phyloP scores from a whole-genome alignment of 257 asterid genomes.

The Galeopsis tetrahit region DNA sequence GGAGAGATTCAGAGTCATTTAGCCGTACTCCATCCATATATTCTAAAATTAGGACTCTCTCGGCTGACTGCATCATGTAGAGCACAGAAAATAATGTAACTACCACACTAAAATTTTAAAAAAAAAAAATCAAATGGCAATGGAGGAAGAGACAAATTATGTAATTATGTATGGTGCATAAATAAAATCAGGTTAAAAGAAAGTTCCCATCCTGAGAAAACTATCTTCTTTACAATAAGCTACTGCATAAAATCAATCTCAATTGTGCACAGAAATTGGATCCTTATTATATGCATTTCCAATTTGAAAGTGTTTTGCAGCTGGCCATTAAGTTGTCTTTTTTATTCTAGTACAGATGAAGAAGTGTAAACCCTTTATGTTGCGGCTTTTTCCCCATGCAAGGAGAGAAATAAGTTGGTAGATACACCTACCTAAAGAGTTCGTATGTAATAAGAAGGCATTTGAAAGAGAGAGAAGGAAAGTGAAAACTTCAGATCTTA shows the following conservation, averaged over 20 bases:
- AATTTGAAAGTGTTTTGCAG: slow-evolving; percentile 7
- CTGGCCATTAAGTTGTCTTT: slow-evolving; percentile 21
- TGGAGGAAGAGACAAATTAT: slow-evolving; percentile 19
- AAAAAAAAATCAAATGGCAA: slow-evolving; percentile 24
- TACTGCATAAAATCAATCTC: background rate
- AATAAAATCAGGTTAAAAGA: slow-evolving; percentile 11
- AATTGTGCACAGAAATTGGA: slow-evolving; percentile 14
- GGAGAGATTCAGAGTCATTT: slow-evolving; percentile 75
- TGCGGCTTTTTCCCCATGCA: slow-evolving; percentile 16
- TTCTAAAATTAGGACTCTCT: slow-evolving; percentile 86
- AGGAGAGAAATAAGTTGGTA: slow-evolving; percentile 21
- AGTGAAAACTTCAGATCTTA: slow-evolving; percentile 3
- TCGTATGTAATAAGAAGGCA: background rate
- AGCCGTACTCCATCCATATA: slow-evolving; percentile 96
- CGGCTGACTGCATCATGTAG: slow-evolving; percentile 71
- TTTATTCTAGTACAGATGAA: slow-evolving; percentile 18
- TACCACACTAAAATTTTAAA: background rate
- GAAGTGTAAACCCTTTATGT: slow-evolving; percentile 8
- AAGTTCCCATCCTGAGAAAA: background rate
- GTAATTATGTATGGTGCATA: background rate
- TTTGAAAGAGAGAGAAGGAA: slow-evolving; percentile 1
- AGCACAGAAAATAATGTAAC: slow-evolving; percentile 25
- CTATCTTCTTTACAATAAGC: slow-evolving; percentile 1
- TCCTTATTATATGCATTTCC: background rate
- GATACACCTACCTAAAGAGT: slow-evolving; percentile 16